A percentile compares a stretch with the other conserved stretches of the same genome.
Conservation (phyloP, 2,329 filamentous ascomycete genomes). For the Chaetomium globosum region DNA sequence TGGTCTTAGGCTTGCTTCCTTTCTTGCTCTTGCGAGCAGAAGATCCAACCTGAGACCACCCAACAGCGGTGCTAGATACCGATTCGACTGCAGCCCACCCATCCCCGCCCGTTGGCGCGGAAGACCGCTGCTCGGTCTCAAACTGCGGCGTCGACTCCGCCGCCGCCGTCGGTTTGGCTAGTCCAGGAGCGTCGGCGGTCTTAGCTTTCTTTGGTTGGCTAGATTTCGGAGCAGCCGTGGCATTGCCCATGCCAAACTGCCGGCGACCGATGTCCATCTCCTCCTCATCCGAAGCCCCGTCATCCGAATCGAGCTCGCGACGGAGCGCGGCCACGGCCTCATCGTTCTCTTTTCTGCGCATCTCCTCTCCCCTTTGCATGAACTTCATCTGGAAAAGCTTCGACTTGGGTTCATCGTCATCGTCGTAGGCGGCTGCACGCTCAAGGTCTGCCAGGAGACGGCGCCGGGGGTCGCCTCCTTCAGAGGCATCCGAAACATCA, state of each 20-base stretch:
- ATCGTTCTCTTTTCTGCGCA: slow-evolving; percentile 77
- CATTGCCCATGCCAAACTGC: slow-evolving; percentile 60
- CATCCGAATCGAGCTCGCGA: slow-evolving; percentile 70
- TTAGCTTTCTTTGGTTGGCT: slow-evolving; percentile 39
- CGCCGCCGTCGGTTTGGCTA: slow-evolving; percentile 25
- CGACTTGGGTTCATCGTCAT: slow-evolving; percentile 60
- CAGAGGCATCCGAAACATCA: slow-evolving; percentile 60
- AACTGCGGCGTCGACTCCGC: background rate
- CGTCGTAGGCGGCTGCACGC: slow-evolving; percentile 48
- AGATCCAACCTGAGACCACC: slow-evolving; percentile 46
- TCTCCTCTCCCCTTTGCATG: slow-evolving; percentile 86
- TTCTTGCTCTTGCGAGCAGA: slow-evolving; percentile 48
- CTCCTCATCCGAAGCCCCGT: slow-evolving; percentile 53
- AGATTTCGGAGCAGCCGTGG: slow-evolving; percentile 26
- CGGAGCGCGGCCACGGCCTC: slow-evolving; percentile 70
- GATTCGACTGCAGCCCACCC: slow-evolving; percentile 45
- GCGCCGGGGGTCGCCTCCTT: slow-evolving; percentile 57
- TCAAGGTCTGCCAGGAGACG: slow-evolving; percentile 54
- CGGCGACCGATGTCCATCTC: slow-evolving; percentile 68
- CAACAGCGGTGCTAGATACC: slow-evolving; percentile 40
- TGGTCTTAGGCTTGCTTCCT: slow-evolving; percentile 39
- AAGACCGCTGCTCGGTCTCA: slow-evolving; percentile 20
- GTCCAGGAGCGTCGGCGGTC: slow-evolving; percentile 34
- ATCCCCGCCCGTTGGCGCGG: slow-evolving; percentile 38
- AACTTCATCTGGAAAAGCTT: slow-evolving; percentile 85